phyloP scores from a whole-genome alignment of 805 yeast species.

The Metschnikowia cerradonensis region DNA sequence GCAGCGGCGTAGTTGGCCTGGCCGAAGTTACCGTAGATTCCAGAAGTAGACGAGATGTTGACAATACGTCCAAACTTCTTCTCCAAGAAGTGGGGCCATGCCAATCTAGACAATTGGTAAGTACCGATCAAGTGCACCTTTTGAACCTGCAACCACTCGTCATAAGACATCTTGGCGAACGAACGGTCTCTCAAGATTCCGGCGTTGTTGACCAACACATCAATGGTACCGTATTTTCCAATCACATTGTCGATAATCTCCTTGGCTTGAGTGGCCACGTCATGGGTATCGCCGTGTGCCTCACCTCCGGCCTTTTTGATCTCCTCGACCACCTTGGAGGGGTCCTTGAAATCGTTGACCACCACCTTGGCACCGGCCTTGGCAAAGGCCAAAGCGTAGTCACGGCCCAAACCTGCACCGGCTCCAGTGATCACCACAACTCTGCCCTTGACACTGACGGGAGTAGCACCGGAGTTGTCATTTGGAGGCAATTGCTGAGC shows the following conservation, averaged over 20 bases:
- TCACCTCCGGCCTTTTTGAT: conserved; percentile 67
- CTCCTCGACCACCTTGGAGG: conserved; percentile 69
- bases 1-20: conserved; percentile 96
- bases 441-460: conserved; percentile 65
- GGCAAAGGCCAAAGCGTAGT: conserved; percentile 82
- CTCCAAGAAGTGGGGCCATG: conserved; percentile 84
- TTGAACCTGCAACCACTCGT: conserved; percentile 77
- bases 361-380: conserved; percentile 93
- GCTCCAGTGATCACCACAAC: conserved; percentile 94
- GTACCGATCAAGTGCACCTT: conserved; percentile 83
- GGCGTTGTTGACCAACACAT: conserved; percentile 86
- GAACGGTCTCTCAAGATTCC: conserved; percentile 91
- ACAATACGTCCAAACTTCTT: conserved; percentile 79
- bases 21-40: conserved; percentile 96
- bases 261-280: conserved; percentile 72
- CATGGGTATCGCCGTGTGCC: conserved; percentile 81
- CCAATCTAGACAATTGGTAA: conserved; percentile 75
- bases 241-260: conserved; percentile 75
- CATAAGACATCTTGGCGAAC: conserved; percentile 76
- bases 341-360: conserved; percentile 82
- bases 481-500: conserved; percentile 50
- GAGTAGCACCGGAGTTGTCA: conserved; percentile 37
- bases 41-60: conserved; percentile 92
- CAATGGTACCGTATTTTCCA: conserved; percentile 74
- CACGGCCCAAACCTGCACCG: conserved; percentile 90